Percentiles rank a stretch among this genome's conserved stretches.
Conservation (phyloP, 331 rosid species). For the Stylosanthes scabra region DNA sequence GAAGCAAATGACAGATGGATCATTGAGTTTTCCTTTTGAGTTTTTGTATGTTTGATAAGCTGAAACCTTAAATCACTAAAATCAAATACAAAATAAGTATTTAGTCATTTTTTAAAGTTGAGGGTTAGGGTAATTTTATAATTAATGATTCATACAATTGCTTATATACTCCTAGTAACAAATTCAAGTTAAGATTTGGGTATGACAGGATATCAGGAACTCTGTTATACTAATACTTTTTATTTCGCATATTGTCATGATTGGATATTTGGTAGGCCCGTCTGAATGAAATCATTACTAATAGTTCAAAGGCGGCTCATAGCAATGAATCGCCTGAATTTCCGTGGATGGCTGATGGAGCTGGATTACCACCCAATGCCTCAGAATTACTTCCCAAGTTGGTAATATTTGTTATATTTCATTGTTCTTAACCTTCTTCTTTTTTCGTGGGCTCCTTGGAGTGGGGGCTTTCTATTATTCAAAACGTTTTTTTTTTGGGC, state of each 20-base stretch:
- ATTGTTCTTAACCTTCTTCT: constrained; percentile 15
- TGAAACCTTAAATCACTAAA: too few species aligned
- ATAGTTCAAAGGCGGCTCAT: constrained; percentile 52
- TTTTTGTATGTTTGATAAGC: background rate
- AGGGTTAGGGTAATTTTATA: too few species aligned
- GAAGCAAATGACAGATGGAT: background rate
- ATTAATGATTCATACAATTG: background rate
- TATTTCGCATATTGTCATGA: constrained; percentile 2
- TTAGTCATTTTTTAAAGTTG: background rate
- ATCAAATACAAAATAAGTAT: too few species aligned
- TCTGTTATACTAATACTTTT: background rate
- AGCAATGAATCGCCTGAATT: constrained; percentile 55
- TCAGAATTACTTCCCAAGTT: constrained; percentile 79
- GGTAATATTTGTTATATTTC: constrained; percentile 55
- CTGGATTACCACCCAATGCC: constrained; percentile 85
- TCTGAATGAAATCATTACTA: constrained; percentile 82
- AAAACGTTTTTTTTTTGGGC: background rate
- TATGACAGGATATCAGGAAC: background rate
- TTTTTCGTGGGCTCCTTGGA: background rate
- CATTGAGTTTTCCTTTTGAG: background rate
- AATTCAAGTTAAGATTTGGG: constrained; percentile 10
- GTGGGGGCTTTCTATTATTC: background rate
- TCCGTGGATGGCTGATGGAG: constrained; percentile 97
- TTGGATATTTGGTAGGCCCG: constrained; percentile 67
- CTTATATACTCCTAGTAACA: background rate